phyloP scores from a whole-genome alignment of 1,139 yeast genomes.

The Yarrowia galli region DNA sequence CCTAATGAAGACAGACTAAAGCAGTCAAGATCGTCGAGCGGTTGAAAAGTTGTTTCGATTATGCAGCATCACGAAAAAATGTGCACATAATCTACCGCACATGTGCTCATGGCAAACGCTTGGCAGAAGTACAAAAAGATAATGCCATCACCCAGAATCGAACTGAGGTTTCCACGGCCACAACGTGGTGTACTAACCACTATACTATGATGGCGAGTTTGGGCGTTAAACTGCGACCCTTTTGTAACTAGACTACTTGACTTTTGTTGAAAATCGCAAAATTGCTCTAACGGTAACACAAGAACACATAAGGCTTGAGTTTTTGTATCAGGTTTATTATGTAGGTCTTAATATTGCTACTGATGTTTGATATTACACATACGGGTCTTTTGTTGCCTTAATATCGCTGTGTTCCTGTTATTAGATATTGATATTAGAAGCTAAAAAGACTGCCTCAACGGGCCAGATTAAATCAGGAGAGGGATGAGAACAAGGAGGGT shows the following conservation, averaged over 20 bases:
- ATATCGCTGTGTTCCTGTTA: too few species aligned
- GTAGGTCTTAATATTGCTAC: too few species aligned
- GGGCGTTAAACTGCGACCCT: background rate
- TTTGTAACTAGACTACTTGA: slow-evolving; percentile 1
- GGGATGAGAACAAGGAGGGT: background rate
- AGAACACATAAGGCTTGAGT: too few species aligned
- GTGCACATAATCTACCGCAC: too few species aligned
- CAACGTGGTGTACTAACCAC: slow-evolving; percentile 39
- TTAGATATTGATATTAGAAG: slow-evolving; percentile 3
- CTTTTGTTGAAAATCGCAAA: background rate
- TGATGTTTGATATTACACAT: too few species aligned
- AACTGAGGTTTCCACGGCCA: slow-evolving; percentile 39
- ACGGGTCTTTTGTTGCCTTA: too few species aligned
- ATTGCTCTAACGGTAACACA: too few species aligned
- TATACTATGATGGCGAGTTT: slow-evolving; percentile 35
- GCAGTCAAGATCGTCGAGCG: background rate
- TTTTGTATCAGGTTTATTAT: too few species aligned
- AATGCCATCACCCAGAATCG: slow-evolving; percentile 39
- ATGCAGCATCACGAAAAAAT: background rate
- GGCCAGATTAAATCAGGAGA: background rate
- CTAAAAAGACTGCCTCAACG: background rate
- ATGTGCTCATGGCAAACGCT: too few species aligned
- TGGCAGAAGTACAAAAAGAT: background rate
- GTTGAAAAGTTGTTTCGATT: background rate
- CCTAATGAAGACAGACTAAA: background rate